Evolutionary conservation across 306 rosid genomes (phyloP).

Genomic region (Luffa acutangula): DNA sequence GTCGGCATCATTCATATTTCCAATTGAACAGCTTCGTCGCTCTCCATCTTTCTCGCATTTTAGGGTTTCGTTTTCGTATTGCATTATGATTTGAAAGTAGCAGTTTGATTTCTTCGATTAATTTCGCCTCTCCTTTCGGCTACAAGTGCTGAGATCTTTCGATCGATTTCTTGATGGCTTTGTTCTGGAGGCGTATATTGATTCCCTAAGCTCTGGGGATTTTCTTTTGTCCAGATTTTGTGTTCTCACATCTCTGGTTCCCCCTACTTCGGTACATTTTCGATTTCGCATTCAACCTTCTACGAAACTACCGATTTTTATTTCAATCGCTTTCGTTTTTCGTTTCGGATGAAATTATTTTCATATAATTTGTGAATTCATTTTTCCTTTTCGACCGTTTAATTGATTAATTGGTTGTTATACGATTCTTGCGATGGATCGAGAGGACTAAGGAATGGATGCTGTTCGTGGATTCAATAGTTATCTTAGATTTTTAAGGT

Average conservation of each 20-base stretch:
- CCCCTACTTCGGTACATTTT: conserved; percentile 28
- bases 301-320: not conserved
- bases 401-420: no score
- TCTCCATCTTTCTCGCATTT: no score
- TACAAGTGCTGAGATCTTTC: conserved; percentile 51
- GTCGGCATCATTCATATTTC: accelerated
- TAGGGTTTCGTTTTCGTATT: not conserved
- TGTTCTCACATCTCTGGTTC: conserved; percentile 21
- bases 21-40: not conserved
- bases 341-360: not conserved
- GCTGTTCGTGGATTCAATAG: no score
- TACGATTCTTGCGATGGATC: no score
- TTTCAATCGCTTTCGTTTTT: not conserved
- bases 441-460: no score
- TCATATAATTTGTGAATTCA: no score
- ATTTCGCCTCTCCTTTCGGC: conserved; percentile 61
- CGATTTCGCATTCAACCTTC: not conserved
- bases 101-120: not conserved
- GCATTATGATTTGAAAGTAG: not conserved
- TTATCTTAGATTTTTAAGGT: no score
- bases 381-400: no score
- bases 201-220: conserved; percentile 16
- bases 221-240: conserved; percentile 19
- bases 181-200: conserved; percentile 65
- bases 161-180: conserved; percentile 62